Evolutionary conservation across 805 yeast species (phyloP), one percentile per base, ranked within the genome.

Genomic region (Saturnispora hagleri): DNA sequence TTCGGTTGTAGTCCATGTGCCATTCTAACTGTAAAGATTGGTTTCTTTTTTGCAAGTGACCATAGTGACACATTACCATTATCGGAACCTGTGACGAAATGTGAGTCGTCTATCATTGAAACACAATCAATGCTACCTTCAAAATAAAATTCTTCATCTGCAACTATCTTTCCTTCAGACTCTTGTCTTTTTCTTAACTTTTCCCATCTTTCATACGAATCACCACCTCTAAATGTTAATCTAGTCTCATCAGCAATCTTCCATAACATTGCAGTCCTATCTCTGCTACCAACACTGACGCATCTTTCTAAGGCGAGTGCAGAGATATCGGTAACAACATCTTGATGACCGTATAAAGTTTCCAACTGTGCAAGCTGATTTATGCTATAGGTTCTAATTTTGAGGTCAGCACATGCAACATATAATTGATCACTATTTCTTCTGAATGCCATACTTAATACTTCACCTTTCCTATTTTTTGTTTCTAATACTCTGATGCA

Each of bases 201-300:
- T 2, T 38, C 51, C 46, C 53, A 60, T 50, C 56, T 63, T 59
- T 70, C 79, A 46, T 67, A 72, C 2, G 67, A 69, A 62, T 89
- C 96, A 53, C 95, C 96, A 55, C 96, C 96, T 64, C 96, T 79
- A 67, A 91, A 91, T 0, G 97, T 89, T 61, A 93, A 77, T 63
- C 97, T 80, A 1, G 95, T 82, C 69, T 93, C 99, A 61, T 93
- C 99, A 26, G 96, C 81, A 58, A 93, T 89, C 66, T 93, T 93
- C 99, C 99, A 93, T 60, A 87, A 73, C 84, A 95, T 85, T 9
- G 91, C 97, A 5, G 97, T 87, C 61, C 95, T 82, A 69, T 93
- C 99, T 60, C 98, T 80, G 3, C 95, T 76, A 17, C 99, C 99
- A 33, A 91, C 98, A 26, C 96, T 88, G 17, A 93, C 90, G 73